Base-by-base conservation (phyloP, 139 green algal species). In the Microglena sp. region DNA sequence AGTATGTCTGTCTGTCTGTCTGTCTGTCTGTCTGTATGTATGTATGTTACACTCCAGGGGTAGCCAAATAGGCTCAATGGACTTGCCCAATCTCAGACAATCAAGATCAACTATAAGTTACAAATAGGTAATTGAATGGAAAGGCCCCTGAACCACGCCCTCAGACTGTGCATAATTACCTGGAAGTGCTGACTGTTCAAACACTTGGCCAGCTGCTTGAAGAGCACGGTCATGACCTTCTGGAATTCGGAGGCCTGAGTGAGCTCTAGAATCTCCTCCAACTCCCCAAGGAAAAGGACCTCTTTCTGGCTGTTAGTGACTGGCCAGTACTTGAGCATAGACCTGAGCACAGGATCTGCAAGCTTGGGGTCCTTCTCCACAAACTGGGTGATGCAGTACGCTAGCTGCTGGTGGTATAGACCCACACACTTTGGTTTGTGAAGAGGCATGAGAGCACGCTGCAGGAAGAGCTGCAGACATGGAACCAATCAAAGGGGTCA, bases 341-440 rank as follows among this genome's bases (percentile, higher is more conserved):
- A 78, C 50, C 67, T 76, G 2, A 98, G 68, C 31, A 99, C 94
- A 1, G 81, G 74, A 58, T 97, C 93, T 5, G 93, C 92, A 27
- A 99, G 86, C 71, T 84, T 88, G 8, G 84, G 79, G 75, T 99
- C 93, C 82, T 99, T 99, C 77, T 99, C 93, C 33, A 98, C 93
- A 87, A 99, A 99, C 90, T 99, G 88, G 8, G 94, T 98, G 15
- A 99, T 84, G 76, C 93, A 99, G 68, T 99, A 99, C 0, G 89
- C 84, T 44, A 99, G 85, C 84, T 97, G 92, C 81, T 97, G 92
- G 66, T 99, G 93, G 79, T 98, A 99, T 77, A 95, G 89, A 5
- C 87, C 84, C 55, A 99, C 80, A 61, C 93, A 96, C 73, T 97
- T 98, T 32, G 93, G 93, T 75, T 99, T 99, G 81, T 99, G 93